Percentiles rank a stretch among this genome's conserved stretches.
Conservation (phyloP, 1,139 yeast genomes). For the Yarrowia galli region DNA sequence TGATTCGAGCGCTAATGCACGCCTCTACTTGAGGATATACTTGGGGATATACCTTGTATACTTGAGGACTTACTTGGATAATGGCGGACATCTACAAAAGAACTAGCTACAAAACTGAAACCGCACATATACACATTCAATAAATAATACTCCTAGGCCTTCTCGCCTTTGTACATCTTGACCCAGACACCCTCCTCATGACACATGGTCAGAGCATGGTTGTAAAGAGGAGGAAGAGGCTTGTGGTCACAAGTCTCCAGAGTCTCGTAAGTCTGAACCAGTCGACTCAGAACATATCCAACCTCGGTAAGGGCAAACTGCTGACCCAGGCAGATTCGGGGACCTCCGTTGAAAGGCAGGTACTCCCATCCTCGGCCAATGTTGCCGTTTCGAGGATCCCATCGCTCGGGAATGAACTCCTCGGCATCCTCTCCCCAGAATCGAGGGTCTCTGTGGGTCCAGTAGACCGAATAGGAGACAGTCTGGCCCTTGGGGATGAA, state of each 20-base stretch:
- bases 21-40: neutral
- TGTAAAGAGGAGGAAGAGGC: constrained; percentile 15
- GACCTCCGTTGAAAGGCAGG: constrained; percentile 63
- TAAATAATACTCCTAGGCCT: constrained; percentile 19
- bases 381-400: constrained; percentile 50
- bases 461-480: constrained; percentile 56
- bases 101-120: no score
- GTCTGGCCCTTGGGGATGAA: constrained; percentile 58
- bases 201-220: constrained; percentile 29
- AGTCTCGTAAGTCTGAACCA: constrained; percentile 51
- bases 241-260: constrained; percentile 30
- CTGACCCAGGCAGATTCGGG: constrained; percentile 66
- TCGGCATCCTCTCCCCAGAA: constrained; percentile 60
- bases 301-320: constrained; percentile 67
- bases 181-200: constrained; percentile 38
- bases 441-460: constrained; percentile 56
- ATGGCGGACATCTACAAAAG: neutral
- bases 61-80: neutral
- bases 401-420: constrained; percentile 61
- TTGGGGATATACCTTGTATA: no score
- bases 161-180: constrained; percentile 34
- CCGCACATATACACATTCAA: neutral
- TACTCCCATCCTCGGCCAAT: constrained; percentile 48
- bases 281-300: constrained; percentile 57
- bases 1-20: neutral